Conservation (phyloP, 805 yeast species). For the Candida glaebosa region DNA sequence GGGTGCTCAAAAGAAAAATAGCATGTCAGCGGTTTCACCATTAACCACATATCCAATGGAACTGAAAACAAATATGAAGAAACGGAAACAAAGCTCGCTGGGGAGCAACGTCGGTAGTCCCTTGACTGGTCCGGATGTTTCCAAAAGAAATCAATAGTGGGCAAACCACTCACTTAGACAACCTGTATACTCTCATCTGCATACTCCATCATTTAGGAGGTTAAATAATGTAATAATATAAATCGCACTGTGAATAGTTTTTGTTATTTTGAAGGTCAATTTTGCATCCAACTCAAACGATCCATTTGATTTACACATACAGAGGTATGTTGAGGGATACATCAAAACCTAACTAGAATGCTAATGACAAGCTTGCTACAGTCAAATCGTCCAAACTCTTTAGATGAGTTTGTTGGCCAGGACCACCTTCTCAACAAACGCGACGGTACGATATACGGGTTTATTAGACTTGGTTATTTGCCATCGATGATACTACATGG, state of each 20-base stretch:
- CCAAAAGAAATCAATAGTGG: not conserved
- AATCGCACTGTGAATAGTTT: no score
- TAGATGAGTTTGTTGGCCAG: conserved; percentile 83
- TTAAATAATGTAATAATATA: no score
- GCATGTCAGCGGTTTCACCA: conserved; percentile 1
- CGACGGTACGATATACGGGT: conserved; percentile 63
- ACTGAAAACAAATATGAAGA: not conserved
- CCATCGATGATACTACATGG: conserved; percentile 95
- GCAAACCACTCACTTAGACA: not conserved
- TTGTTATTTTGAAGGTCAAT: no score
- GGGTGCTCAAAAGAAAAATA: conserved; percentile 5
- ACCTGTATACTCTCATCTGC: not conserved
- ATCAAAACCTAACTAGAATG: no score
- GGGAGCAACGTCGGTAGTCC: not conserved
- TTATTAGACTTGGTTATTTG: conserved; percentile 57
- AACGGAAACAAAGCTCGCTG: conserved; percentile 1
- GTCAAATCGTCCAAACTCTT: conserved; percentile 53
- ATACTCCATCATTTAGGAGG: not conserved
- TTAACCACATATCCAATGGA: conserved; percentile 1
- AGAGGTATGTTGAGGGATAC: no score
- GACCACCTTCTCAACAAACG: conserved; percentile 60
- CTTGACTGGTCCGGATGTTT: not conserved
- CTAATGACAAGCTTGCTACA: no score
- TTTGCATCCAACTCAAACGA: no score
- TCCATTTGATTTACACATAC: no score